Evolutionary conservation across 768 basidiomycete species (phyloP), one percentile per base, ranked within the genome.

Genomic region (Megacollybia marginata): DNA sequence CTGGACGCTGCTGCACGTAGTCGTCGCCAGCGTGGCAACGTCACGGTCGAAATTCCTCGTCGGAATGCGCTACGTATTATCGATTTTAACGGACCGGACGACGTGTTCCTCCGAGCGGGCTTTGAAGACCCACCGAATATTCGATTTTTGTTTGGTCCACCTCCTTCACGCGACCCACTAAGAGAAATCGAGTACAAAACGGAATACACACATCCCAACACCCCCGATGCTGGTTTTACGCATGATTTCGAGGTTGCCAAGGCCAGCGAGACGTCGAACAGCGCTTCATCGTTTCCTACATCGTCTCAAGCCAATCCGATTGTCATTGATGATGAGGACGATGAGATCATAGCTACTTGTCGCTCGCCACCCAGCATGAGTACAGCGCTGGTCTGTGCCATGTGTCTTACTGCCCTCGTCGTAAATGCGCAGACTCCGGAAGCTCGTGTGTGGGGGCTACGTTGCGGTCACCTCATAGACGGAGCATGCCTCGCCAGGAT

Each of bases 401-500:
- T 65, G 9, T 91, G 88, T 53, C 64, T 74, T 19, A 82, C 82
- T 51, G 83, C 84, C 0, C 72, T 90, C 5, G 62, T 84, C 9
- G 68, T 84, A 28, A 68, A 73, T 33, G 52, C 43, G 65, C 70
- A 42, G 80, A 78, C 33, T 69, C 66, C 36, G 66, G 66, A 36
- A 64, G 64, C 34, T 48, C 73, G 76, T 40, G 65, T 90, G 8
- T 90, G 86, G 88, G 80, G 75, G 1, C 64, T 91, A 52, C 70
- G 84, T 36, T 91, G 88, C 47, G 88, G 88, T 0, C 88, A 91
- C 59, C 63, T 91, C 56, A 71, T 90, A 0, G 88, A 90, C 54
- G 88, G 85, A 45, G 86, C 83, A 61, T 91, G 88, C 55, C 64
- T 84, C 2, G 73, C 74, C 52, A 69, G 74, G 54, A 55, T 90